Evolutionary conservation across 2,329 filamentous ascomycete genomes (phyloP), one percentile per base, ranked within the genome.

Genomic region (Calonectria pseudoreteaudii): DNA sequence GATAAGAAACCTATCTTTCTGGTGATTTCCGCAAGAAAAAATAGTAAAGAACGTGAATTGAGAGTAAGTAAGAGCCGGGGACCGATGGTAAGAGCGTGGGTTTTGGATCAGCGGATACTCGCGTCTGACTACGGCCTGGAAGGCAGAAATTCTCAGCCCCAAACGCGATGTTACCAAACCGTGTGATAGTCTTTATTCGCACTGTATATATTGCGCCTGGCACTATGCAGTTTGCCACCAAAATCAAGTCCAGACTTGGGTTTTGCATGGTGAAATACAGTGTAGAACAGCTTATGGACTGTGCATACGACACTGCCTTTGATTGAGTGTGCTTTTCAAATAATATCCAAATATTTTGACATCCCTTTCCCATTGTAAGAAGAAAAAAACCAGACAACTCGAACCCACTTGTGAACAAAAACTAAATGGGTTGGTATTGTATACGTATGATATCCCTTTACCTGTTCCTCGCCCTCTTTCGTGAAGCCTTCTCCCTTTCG

Each of bases 401-500:
- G 34, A 34, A 53, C 18, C 26, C 26, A 58, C 16, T 53, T 56
- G 5, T 38, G 18, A 44, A 68, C 3, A 28, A 18, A 53, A 60
- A 58, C 50, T 50, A 72, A 66, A 34, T 50, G 71, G 65, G 18
- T 73, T 81, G 78, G 74, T 77, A 80, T 78, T 74, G 69, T 78
- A 75, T 68, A 50, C 66, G 53, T 68, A 52, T 53, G 50, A 52
- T 70, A 64, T 31, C 73, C 70, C 64, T 80, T 78, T 81, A 84
- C 80, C 82, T 83, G 75, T 84, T 90, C 83, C 89, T 91, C 68
- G 90, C 90, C 83, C 89, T 88, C 85, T 95, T 95, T 84, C 95
- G 90, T 83, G 89, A 89, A 83, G 91, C 90, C 89, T 93, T 97
- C 89, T 97, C 95, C 80, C 93, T 90, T 86, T 97, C 96, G 89